Evolutionary conservation across 345 rosid genomes (phyloP).

Genomic region (Citrus hindsii): DNA sequence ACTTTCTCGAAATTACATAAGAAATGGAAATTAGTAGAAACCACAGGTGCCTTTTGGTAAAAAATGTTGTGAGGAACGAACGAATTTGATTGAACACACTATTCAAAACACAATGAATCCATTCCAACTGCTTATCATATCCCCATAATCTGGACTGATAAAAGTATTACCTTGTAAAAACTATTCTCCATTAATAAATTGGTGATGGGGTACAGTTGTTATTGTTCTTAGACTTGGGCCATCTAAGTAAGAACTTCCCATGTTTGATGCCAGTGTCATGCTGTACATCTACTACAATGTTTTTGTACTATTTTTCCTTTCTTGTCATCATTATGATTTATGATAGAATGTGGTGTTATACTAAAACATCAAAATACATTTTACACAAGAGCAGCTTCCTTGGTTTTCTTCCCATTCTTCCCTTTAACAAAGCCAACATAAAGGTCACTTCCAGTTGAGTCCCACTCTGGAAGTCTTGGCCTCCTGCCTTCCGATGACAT

Average conservation of each 20-base stretch:
- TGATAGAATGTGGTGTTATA: constrained; percentile 1
- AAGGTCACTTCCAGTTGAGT: constrained; percentile 52
- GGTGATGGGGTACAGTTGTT: constrained; percentile 13
- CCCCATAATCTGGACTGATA: not conserved
- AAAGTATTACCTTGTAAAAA: not conserved
- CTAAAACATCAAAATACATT: constrained; percentile 3
- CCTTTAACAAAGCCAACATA: constrained; percentile 59
- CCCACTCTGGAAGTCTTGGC: constrained; percentile 45
- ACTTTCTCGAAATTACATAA: not conserved
- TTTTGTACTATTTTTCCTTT: not conserved
- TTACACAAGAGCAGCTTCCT: constrained; percentile 51
- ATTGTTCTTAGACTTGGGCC: not conserved
- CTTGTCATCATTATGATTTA: constrained; percentile 1
- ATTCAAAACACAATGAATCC: not conserved
- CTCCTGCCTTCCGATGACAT: constrained; percentile 73
- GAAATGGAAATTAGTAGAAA: not conserved
- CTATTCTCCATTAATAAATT: constrained; percentile 12
- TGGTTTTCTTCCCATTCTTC: constrained; percentile 28
- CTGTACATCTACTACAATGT: constrained; percentile 10
- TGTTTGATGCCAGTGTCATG: constrained; percentile 19
- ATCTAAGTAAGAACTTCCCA: constrained; percentile 14
- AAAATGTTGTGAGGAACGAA: not conserved
- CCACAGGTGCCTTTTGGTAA: not conserved
- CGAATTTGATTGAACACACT: not conserved
- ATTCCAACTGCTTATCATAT: not conserved